phyloP scores from a whole-genome alignment of 2,329 filamentous ascomycete genomes.

The Ophiostoma tasmaniense region DNA sequence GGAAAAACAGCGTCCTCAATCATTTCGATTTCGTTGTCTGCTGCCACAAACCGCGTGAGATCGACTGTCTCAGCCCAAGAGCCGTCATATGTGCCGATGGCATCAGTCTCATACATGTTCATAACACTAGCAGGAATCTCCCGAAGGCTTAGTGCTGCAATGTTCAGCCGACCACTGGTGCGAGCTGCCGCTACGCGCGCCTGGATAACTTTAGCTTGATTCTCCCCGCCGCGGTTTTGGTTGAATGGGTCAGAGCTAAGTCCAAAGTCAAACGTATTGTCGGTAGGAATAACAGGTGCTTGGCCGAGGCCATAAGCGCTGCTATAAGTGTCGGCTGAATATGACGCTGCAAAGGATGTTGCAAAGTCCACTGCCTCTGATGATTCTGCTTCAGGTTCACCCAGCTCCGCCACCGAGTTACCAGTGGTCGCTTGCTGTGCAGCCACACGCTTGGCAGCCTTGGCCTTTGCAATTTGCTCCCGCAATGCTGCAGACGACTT shows the following conservation, averaged over 20 bases:
- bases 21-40: slow-evolving; percentile 77
- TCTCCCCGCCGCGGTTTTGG: slow-evolving; percentile 47
- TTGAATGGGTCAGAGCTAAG: slow-evolving; percentile 62
- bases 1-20: slow-evolving; percentile 72
- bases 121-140: slow-evolving; percentile 75
- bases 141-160: slow-evolving; percentile 72
- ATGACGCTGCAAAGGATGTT: slow-evolving; percentile 19
- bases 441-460: slow-evolving; percentile 62
- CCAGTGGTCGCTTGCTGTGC: slow-evolving; percentile 21
- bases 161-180: slow-evolving; percentile 74
- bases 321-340: neutral
- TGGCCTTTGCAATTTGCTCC: slow-evolving; percentile 88
- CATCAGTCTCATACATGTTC: slow-evolving; percentile 80
- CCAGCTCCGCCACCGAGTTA: neutral
- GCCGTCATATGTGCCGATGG: slow-evolving; percentile 51
- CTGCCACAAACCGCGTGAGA: slow-evolving; percentile 71
- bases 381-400: neutral
- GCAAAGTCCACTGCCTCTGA: slow-evolving; percentile 3
- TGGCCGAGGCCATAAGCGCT: slow-evolving; percentile 20
- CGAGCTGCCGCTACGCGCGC: slow-evolving; percentile 66
- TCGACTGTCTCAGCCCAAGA: slow-evolving; percentile 92
- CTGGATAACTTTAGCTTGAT: slow-evolving; percentile 58
- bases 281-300: slow-evolving; percentile 38
- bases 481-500: slow-evolving; percentile 76
- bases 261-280: slow-evolving; percentile 49